phyloP scores from a whole-genome alignment of 192 early-diverging fungal genomes.

The Pilobolus umbonatus region DNA sequence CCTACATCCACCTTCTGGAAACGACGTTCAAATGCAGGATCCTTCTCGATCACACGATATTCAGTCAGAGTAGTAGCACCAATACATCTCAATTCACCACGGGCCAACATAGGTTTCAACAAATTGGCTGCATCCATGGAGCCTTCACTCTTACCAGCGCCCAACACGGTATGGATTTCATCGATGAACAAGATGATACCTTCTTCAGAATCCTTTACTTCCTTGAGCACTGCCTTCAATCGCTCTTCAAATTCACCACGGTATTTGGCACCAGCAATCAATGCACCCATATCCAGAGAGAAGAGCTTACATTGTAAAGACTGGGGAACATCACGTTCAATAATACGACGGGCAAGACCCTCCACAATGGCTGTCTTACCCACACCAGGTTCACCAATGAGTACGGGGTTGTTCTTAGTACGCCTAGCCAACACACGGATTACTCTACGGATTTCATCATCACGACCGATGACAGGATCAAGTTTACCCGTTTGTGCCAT shows the following conservation, averaged over 20 bases:
- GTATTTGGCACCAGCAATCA: constrained; percentile 92
- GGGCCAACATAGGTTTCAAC: constrained; percentile 96
- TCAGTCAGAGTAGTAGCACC: constrained; percentile 95
- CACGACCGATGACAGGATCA: constrained; percentile 89
- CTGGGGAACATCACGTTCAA: constrained; percentile 86
- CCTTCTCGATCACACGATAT: constrained; percentile 89
- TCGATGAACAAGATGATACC: constrained; percentile 96
- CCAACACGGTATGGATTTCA: constrained; percentile 93
- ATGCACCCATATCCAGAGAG: constrained; percentile 94
- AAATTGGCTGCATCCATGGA: constrained; percentile 87
- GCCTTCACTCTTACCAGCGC: constrained; percentile 88
- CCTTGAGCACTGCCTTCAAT: constrained; percentile 92
- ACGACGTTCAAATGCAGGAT: constrained; percentile 70
- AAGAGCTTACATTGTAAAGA: constrained; percentile 78
- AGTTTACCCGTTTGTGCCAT: constrained; percentile 86
- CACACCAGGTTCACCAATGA: constrained; percentile 76
- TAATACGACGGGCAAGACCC: constrained; percentile 92
- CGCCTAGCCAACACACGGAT: constrained; percentile 50
- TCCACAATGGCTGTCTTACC: constrained; percentile 90
- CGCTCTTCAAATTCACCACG: constrained; percentile 98
- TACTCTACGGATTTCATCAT: constrained; percentile 34
- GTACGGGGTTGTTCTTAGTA: constrained; percentile 75
- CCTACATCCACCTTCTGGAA: constrained; percentile 73
- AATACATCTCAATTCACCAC: constrained; percentile 92
- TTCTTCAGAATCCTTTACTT: constrained; percentile 85